Conservation (phyloP, 306 rosid genomes). For the Lupinus albus region DNA sequence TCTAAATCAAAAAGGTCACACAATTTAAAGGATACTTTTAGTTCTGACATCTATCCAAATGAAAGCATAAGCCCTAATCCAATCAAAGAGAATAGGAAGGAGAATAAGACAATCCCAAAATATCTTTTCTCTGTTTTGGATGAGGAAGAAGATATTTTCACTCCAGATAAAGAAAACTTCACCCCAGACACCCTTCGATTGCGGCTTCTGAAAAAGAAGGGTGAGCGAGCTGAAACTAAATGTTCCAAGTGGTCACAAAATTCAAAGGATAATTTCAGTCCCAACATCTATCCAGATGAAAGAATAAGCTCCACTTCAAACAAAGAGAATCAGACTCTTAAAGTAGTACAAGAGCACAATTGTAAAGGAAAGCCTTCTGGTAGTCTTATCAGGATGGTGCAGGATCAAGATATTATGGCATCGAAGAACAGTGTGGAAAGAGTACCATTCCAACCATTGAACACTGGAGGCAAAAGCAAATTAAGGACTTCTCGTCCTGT, state of each 20-base stretch:
- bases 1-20: slow-evolving; percentile 39
- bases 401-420: slow-evolving; percentile 38
- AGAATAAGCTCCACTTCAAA: slow-evolving; percentile 35
- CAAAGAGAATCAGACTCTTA: slow-evolving; percentile 48
- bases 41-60: slow-evolving; percentile 34
- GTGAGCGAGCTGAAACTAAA: slow-evolving; percentile 43
- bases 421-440: slow-evolving; percentile 46
- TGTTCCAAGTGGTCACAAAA: slow-evolving; percentile 38
- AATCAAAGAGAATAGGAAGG: slow-evolving; percentile 51
- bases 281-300: slow-evolving; percentile 37
- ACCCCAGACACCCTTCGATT: slow-evolving; percentile 58
- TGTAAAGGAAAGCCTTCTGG: slow-evolving; percentile 37
- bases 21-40: slow-evolving; percentile 37
- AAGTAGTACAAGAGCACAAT: slow-evolving; percentile 34
- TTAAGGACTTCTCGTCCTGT: slow-evolving; percentile 40
- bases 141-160: slow-evolving; percentile 43
- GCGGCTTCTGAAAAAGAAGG: slow-evolving; percentile 51
- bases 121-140: slow-evolving; percentile 35
- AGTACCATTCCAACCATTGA: slow-evolving; percentile 63
- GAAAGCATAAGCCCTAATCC: slow-evolving; percentile 39
- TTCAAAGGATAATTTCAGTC: slow-evolving; percentile 33
- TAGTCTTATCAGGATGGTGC: slow-evolving; percentile 40
- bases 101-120: slow-evolving; percentile 30
- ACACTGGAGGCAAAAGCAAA: slow-evolving; percentile 38
- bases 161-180: slow-evolving; percentile 72